Conservation (phyloP, 352 stramenopile genomes). For the Phytophthora chlamydospora region DNA sequence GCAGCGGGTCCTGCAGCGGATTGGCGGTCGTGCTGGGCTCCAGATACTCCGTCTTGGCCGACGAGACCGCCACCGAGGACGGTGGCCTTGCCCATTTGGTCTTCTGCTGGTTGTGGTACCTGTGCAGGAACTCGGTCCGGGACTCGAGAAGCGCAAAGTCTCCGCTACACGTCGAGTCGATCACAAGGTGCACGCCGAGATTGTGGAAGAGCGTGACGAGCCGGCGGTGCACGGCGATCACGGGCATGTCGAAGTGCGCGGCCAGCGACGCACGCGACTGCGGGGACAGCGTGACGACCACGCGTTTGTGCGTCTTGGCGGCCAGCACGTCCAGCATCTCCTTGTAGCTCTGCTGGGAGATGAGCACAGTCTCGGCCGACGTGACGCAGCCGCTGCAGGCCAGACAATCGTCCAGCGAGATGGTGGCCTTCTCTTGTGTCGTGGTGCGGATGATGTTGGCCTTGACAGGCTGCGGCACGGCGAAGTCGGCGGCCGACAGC, state of each 20-base stretch:
- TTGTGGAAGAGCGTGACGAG: conserved; percentile 78
- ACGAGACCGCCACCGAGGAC: conserved; percentile 75
- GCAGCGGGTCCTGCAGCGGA: conserved; percentile 66
- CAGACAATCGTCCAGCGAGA: conserved; percentile 97
- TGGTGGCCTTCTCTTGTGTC: conserved; percentile 86
- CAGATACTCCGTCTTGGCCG: conserved; percentile 69
- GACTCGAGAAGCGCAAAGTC: conserved; percentile 95
- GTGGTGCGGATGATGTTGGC: conserved; percentile 84
- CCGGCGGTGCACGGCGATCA: conserved; percentile 71
- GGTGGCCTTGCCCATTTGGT: conserved; percentile 65
- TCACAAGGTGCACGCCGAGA: conserved; percentile 90
- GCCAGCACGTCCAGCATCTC: conserved; percentile 81
- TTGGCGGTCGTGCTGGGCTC: conserved; percentile 57
- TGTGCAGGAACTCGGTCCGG: conserved; percentile 89
- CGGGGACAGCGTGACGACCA: conserved; percentile 91
- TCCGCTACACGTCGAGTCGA: conserved; percentile 91
- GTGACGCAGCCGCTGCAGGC: conserved; percentile 98
- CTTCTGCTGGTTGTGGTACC: conserved; percentile 82
- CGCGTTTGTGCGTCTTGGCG: conserved; percentile 47
- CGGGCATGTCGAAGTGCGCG: conserved; percentile 74
- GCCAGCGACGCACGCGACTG: conserved; percentile 90
- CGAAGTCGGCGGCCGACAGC: conserved; percentile 65
- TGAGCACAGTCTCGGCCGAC: conserved; percentile 98
- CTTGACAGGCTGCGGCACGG: conserved; percentile 43
- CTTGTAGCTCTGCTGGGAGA: conserved; percentile 95